A percentile compares a stretch with the other conserved stretches of the same genome.
Conservation (phyloP, 306 rosid genomes). For the Cucurbita maxima region DNA sequence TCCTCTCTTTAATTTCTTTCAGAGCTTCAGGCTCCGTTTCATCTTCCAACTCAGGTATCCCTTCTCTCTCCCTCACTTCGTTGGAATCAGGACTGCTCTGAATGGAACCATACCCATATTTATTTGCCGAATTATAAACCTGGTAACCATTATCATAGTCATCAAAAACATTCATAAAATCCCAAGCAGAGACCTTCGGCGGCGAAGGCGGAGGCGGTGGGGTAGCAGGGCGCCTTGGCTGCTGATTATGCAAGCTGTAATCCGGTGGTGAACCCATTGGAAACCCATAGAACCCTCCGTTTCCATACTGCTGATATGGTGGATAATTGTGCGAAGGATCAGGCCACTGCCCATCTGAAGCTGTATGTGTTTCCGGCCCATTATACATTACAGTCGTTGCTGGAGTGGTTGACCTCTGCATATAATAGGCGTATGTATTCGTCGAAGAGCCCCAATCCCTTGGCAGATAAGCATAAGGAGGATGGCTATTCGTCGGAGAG, state of each 20-base stretch:
- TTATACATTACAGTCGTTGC: slow-evolving; percentile 35
- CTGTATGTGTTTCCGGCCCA: slow-evolving; percentile 34
- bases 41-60: slow-evolving; percentile 96
- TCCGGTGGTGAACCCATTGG: slow-evolving; percentile 27
- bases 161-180: slow-evolving; percentile 66
- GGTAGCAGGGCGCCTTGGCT: slow-evolving; percentile 26
- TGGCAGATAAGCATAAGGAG: background rate
- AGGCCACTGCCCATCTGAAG: slow-evolving; percentile 26
- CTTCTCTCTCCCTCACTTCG: slow-evolving; percentile 92
- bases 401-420: slow-evolving; percentile 48
- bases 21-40: slow-evolving; percentile 53
- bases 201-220: slow-evolving; percentile 90
- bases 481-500: slow-evolving; percentile 7
- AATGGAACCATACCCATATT: slow-evolving; percentile 40
- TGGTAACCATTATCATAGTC: slow-evolving; percentile 34
- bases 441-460: slow-evolving; percentile 14
- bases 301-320: slow-evolving; percentile 16
- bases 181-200: slow-evolving; percentile 65
- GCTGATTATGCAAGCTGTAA: slow-evolving; percentile 16
- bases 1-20: slow-evolving; percentile 26
- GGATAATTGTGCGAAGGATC: slow-evolving; percentile 25
- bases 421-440: slow-evolving; percentile 34
- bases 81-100: slow-evolving; percentile 79
- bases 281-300: slow-evolving; percentile 45
- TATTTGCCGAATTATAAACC: slow-evolving; percentile 19